Conservation (phyloP, 805 yeast species). For the Ogataea methanolica region DNA sequence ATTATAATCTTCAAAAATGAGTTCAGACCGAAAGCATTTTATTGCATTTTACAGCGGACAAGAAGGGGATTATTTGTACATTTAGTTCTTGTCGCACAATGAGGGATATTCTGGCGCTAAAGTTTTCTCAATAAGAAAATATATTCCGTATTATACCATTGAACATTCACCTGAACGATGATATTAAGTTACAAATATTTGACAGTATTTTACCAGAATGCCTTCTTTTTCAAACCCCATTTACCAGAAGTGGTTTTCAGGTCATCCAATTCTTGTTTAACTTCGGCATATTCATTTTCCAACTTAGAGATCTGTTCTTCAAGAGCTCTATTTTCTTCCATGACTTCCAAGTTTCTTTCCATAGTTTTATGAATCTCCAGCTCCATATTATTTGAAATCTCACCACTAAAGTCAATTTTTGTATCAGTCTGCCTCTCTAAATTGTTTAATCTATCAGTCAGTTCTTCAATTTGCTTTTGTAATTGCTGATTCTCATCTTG, state of each 20-base stretch:
- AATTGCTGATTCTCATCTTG: conserved; percentile 70
- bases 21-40: too few species aligned
- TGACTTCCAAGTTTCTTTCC: conserved; percentile 60
- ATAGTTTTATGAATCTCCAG: conserved; percentile 54
- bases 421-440: conserved; percentile 27
- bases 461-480: conserved; percentile 40
- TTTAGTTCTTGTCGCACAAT: too few species aligned
- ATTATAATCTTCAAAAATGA: too few species aligned
- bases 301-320: conserved; percentile 48
- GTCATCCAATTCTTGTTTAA: conserved; percentile 32
- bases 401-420: conserved; percentile 25
- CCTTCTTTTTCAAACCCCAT: conserved; percentile 31
- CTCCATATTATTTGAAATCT: conserved; percentile 32
- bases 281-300: conserved; percentile 27
- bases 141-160: too few species aligned
- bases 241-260: conserved; percentile 28
- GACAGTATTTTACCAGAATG: conserved; percentile 16
- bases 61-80: too few species aligned
- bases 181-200: not conserved
- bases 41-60: too few species aligned
- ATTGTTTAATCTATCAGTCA: conserved; percentile 37
- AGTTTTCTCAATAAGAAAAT: too few species aligned
- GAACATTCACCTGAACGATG: too few species aligned
- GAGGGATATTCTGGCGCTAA: too few species aligned
- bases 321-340: conserved; percentile 53